Base-by-base conservation (phyloP, 73 alveolate genomes). In the Paramecium pentaurelia region DNA sequence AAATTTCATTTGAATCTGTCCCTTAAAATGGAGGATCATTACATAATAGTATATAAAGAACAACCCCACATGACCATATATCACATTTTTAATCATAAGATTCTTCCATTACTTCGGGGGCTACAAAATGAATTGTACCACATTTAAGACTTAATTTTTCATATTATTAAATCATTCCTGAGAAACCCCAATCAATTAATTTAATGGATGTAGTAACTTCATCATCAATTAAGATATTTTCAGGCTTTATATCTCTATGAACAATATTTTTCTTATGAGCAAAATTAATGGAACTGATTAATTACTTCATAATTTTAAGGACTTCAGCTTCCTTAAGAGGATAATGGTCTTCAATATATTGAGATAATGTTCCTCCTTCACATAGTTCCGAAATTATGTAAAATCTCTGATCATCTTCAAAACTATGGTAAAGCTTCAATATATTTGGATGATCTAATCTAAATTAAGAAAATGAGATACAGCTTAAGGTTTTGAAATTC, bases 121-220 rank as follows among this genome's bases (percentile, higher is more conserved):
- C 94, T n/a, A 71, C 88, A 71, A 45, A 89, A 47, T 89, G 88
- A 14, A 60, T 40, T 25, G 95, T 51, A 4, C 95, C 95, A 86
- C 93, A 85, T 86, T 64, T 87, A 58, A 58, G 71, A 28, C 86
- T 86, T 10, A 54, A 34, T 86, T 86, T 75, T 27, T 86, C 75
- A 10, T 28, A 64, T 32, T 64, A 51, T 54, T 92, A 87, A 25
- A 85, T 47, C 73, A 60, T 71, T 30, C 77, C 88, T 45, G 77
- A 54, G 42, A 92, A 85, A 14, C 95, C 95, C 93, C 93, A 92
- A 92, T 92, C 95, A 86, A 92, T 92, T 20, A 92, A 37, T 45
- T 86, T 92, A 37, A 92, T 80, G 6, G 71, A 80, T 38, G 87
- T 87, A 20, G 93, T 87, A 7, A 34, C 71, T 28, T 71, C 80